Evolutionary conservation across 2,329 filamentous ascomycete species (phyloP).

Genomic region (Chaetomium sp.): DNA sequence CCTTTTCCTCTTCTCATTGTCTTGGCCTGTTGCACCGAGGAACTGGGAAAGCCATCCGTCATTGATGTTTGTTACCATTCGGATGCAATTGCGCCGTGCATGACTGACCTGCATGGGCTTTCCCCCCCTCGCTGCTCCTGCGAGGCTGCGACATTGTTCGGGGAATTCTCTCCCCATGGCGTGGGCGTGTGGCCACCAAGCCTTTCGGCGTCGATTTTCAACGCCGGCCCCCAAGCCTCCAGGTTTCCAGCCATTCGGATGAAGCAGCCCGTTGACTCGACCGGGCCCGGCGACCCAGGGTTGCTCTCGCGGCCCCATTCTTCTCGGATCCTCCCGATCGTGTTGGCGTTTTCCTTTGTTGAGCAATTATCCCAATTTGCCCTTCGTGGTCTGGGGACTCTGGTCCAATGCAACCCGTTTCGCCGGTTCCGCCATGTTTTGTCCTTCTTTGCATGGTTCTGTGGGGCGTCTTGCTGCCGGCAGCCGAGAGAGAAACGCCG

Average conservation of each 20-base stretch:
- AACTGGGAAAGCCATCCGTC: too few species aligned
- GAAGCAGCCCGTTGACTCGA: too few species aligned
- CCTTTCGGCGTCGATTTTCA: neutral
- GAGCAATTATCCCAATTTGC: too few species aligned
- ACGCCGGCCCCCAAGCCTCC: neutral
- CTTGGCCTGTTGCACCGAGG: neutral
- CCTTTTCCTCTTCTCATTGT: neutral
- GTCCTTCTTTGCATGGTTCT: neutral
- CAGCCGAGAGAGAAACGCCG: neutral
- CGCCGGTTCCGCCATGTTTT: too few species aligned
- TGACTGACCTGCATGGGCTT: neutral
- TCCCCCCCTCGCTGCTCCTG: neutral
- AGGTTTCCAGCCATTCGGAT: too few species aligned
- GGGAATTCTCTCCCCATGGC: neutral
- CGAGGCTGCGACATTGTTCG: neutral
- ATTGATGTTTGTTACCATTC: too few species aligned
- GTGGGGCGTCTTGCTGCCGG: constrained; percentile 2
- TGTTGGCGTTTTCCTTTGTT: neutral
- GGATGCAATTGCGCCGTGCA: neutral
- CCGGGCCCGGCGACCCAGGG: too few species aligned
- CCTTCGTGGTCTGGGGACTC: too few species aligned
- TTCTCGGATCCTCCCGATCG: neutral
- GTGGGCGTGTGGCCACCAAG: too few species aligned
- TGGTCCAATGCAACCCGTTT: too few species aligned
- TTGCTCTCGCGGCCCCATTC: neutral